Evolutionary conservation across 257 asterid genomes (phyloP).

Genomic region (Fraxinus pennsylvanica): DNA sequence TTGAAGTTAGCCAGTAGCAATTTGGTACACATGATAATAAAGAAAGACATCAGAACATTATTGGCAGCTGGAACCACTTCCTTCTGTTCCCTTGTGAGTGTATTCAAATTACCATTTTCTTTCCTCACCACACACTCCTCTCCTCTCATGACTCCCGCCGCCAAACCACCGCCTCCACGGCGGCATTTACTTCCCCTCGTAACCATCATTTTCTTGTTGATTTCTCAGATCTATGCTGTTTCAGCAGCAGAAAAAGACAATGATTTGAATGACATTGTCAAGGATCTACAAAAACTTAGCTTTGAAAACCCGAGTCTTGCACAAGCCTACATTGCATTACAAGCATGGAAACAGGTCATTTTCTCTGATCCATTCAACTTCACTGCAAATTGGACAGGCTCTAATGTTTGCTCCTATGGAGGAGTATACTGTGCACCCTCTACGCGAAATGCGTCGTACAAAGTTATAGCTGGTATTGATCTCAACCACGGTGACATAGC

Average conservation of each 20-base stretch:
- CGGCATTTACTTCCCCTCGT: constrained; percentile 25
- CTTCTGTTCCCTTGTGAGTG: constrained; percentile 33
- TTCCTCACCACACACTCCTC: constrained; percentile 10
- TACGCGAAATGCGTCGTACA: constrained; percentile 24
- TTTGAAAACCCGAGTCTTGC: constrained; percentile 49
- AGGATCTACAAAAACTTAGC: constrained; percentile 25
- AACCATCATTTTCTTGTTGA: constrained; percentile 22
- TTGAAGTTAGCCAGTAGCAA: constrained; percentile 29
- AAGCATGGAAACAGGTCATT: constrained; percentile 50
- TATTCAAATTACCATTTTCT: constrained; percentile 26
- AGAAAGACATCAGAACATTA: constrained; percentile 21
- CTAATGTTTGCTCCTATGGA: constrained; percentile 48
- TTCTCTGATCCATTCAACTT: constrained; percentile 59
- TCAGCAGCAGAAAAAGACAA: constrained; percentile 24
- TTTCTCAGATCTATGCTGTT: constrained; percentile 25
- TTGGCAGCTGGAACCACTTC: constrained; percentile 31
- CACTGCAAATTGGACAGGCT: constrained; percentile 48
- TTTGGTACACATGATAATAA: not conserved
- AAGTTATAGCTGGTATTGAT: constrained; percentile 56
- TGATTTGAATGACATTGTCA: constrained; percentile 16
- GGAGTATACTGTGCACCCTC: constrained; percentile 54
- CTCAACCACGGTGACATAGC: constrained; percentile 58
- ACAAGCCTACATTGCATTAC: constrained; percentile 57
- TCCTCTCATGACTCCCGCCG: constrained; percentile 30
- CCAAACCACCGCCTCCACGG: constrained; percentile 35